A percentile compares a stretch with the other conserved stretches of the same genome.
Evolutionary conservation across 1,284 basidiomycete genomes (phyloP).

Genomic region (Afroboletus lepidellus): DNA sequence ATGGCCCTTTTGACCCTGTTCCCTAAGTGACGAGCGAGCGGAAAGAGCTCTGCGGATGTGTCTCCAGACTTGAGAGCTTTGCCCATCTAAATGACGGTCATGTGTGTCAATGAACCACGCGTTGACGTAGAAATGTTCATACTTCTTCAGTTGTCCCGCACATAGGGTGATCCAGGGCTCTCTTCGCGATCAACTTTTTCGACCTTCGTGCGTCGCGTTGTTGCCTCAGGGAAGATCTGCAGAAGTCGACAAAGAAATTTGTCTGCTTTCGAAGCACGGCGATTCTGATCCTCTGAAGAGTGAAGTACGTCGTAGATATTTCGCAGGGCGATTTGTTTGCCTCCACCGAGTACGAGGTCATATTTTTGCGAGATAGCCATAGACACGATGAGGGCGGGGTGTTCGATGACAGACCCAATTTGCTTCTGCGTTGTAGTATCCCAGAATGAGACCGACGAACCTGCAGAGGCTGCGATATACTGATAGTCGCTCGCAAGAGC

Average conservation of each 20-base stretch:
- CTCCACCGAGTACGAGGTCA: slow-evolving; percentile 3
- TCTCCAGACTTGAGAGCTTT: background rate
- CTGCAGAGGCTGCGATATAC: slow-evolving; percentile 9
- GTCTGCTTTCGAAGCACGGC: background rate
- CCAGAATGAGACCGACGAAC: slow-evolving; percentile 12
- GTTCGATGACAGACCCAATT: slow-evolving; percentile 2
- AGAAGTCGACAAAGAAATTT: background rate
- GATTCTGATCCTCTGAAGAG: background rate
- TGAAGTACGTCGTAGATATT: background rate
- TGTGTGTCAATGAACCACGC: background rate
- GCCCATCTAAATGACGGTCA: background rate
- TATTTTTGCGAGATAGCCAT: slow-evolving; percentile 6
- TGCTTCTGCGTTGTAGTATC: slow-evolving; percentile 5
- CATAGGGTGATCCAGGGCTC: background rate
- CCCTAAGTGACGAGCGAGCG: background rate
- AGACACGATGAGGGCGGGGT: background rate
- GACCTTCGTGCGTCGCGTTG: background rate
- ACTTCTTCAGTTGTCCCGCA: background rate
- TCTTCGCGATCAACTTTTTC: background rate
- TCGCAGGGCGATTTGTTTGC: background rate
- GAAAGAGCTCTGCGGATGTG: too few species aligned
- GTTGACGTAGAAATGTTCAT: background rate
- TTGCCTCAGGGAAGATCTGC: background rate
- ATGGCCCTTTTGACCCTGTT: background rate
- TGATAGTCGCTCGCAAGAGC: slow-evolving; percentile 1